Conservation (phyloP, 139 green algal species). For the Desmodesmus armatus region DNA sequence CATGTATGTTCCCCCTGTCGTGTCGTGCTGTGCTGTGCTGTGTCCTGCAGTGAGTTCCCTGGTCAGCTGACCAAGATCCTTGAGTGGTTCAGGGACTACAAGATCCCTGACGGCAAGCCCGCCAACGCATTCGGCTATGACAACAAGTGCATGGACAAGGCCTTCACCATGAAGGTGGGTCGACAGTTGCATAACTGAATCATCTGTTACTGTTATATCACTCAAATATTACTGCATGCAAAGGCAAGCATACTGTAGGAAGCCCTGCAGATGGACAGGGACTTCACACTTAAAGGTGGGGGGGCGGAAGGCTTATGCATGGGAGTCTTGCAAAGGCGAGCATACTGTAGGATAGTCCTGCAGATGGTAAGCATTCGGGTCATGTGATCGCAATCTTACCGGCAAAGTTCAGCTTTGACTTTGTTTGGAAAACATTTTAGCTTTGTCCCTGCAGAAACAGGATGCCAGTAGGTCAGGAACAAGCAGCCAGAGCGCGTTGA, state of each 20-base stretch:
- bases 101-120: slow-evolving; percentile 98
- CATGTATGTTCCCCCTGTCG: background rate
- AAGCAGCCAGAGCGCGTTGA: no score
- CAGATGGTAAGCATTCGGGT: no score
- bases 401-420: no score
- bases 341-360: no score
- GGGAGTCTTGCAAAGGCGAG: no score
- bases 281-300: no score
- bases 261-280: background rate
- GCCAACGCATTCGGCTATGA: slow-evolving; percentile 95
- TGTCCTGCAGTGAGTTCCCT: slow-evolving; percentile 88
- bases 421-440: no score
- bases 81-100: slow-evolving; percentile 99
- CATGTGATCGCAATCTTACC: no score
- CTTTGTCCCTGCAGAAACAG: no score
- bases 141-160: slow-evolving; percentile 91
- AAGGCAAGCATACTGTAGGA: background rate
- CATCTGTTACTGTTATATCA: background rate
- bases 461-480: no score
- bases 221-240: background rate
- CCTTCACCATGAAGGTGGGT: slow-evolving; percentile 74
- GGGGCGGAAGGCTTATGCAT: no score
- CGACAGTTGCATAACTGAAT: background rate
- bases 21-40: background rate
- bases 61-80: slow-evolving; percentile 94